Conservation (phyloP, 1,284 basidiomycete species). For the Lentinula novae-zelandiae region DNA sequence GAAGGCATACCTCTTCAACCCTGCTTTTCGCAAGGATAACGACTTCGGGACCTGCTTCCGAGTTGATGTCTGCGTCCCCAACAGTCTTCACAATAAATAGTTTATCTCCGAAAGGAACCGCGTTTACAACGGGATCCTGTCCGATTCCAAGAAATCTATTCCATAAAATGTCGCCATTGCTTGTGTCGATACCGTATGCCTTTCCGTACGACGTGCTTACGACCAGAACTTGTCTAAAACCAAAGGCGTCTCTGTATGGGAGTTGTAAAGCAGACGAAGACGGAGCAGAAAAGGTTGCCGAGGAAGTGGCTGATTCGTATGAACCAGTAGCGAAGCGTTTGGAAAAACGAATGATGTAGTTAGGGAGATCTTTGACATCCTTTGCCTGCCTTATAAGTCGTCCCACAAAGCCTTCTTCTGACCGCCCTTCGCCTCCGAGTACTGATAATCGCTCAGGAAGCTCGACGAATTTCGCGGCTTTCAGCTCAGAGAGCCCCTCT, state of each 20-base stretch:
- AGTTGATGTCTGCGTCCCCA: conserved; percentile 36
- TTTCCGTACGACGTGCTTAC: conserved; percentile 73
- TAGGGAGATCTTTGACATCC: conserved; percentile 71
- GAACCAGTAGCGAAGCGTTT: conserved; percentile 74
- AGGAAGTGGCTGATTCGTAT: conserved; percentile 49
- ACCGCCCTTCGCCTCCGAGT: conserved; percentile 33
- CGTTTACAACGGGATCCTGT: conserved; percentile 49
- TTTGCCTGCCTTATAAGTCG: conserved; percentile 58
- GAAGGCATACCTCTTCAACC: conserved; percentile 52
- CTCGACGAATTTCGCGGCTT: conserved; percentile 70
- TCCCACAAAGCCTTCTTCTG: conserved; percentile 51
- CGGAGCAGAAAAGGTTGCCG: conserved; percentile 27
- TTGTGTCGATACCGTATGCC: conserved; percentile 80
- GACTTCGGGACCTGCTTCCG: conserved; percentile 41
- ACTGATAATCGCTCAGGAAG: conserved; percentile 64
- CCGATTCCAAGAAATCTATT: conserved; percentile 65
- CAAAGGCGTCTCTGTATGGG: conserved; percentile 72
- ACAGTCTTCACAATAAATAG: conserved; percentile 52
- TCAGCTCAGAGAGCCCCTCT: conserved; percentile 72
- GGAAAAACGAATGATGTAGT: conserved; percentile 64
- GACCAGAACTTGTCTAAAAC: conserved; percentile 84
- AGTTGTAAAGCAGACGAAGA: conserved; percentile 26
- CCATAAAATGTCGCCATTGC: conserved; percentile 77
- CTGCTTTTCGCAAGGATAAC: conserved; percentile 58
- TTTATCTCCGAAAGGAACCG: conserved; percentile 36